These are phyloP conservation scores for Plasmodium coatneyi DNA, from an alignment of 169 alveolate species.

Conservation along the genomic window DNA sequence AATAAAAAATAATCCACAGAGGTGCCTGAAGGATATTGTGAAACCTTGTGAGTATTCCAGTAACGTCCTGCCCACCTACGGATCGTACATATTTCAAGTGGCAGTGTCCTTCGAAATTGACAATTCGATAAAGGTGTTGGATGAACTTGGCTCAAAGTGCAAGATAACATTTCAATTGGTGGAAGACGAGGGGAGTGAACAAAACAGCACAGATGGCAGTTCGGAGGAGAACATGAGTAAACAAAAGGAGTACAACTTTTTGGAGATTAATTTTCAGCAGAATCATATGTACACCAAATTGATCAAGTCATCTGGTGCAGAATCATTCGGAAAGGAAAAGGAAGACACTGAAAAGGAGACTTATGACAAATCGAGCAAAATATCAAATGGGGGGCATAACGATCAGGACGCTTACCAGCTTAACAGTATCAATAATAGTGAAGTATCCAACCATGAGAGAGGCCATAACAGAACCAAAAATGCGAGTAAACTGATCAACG, in stretches of 20 bases:
- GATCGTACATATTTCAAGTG: slow-evolving; percentile 73
- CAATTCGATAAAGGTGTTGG: slow-evolving; percentile 77
- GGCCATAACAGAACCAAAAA: not conserved
- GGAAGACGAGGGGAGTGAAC: slow-evolving; percentile 42
- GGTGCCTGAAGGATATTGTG: slow-evolving; percentile 31
- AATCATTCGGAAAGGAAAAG: slow-evolving; percentile 11
- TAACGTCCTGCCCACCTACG: slow-evolving; percentile 59
- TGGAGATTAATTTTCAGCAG: slow-evolving; percentile 62
- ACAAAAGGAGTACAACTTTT: slow-evolving; percentile 31
- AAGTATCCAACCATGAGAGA: not conserved
- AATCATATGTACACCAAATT: slow-evolving; percentile 71
- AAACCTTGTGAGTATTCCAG: slow-evolving; percentile 64
- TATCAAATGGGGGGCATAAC: not conserved
- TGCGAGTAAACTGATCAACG: slow-evolving; percentile 47
- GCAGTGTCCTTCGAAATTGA: slow-evolving; percentile 72
- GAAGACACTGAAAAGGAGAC: not conserved
- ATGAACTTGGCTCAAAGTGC: slow-evolving; percentile 69
- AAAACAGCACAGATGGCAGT: not conserved
- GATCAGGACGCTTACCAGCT: not conserved
- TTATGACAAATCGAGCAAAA: not conserved
- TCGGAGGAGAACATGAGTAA: not conserved
- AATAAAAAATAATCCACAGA: slow-evolving; percentile 57
- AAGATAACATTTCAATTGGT: slow-evolving; percentile 65
- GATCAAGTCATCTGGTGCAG: not conserved
- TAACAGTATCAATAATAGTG: not conserved